A percentile compares a stretch with the other conserved stretches of the same genome.
Conservation (phyloP, 1,284 basidiomycete species). For the Phellinidium pouzarii region DNA sequence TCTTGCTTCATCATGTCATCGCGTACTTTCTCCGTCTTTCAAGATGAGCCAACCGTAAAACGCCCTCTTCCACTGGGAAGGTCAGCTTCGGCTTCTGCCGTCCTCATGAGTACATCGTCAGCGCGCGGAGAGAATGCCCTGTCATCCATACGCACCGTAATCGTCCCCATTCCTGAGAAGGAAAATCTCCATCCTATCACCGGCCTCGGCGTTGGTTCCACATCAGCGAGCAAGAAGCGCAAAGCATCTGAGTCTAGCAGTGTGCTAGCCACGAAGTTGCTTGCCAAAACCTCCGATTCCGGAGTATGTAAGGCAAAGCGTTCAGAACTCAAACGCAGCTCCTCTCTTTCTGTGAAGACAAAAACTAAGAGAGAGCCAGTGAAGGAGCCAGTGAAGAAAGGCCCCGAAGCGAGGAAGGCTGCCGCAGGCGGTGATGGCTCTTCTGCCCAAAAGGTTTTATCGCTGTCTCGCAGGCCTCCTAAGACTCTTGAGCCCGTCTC, state of each 20-base stretch:
- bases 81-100: background rate
- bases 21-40: constrained; percentile 61
- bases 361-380: constrained; percentile 10
- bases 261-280: constrained; percentile 24
- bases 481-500: constrained; percentile 6
- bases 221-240: constrained; percentile 45
- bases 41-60: constrained; percentile 38
- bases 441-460: background rate
- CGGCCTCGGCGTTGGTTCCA: constrained; percentile 46
- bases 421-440: background rate
- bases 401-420: background rate
- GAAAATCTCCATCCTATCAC: constrained; percentile 72
- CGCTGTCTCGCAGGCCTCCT: constrained; percentile 2
- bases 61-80: constrained; percentile 12
- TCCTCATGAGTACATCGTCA: constrained; percentile 5
- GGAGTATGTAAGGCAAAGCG: constrained; percentile 13
- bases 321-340: constrained; percentile 12
- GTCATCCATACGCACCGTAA: constrained; percentile 14
- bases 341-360: constrained; percentile 6
- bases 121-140: constrained; percentile 12
- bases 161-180: constrained; percentile 46
- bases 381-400: constrained; percentile 11
- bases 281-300: background rate
- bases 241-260: constrained; percentile 37
- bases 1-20: constrained; percentile 35